These are phyloP conservation scores for Ramaria sp. DNA, from an alignment of 768 basidiomycete genomes.

Conservation along the genomic window DNA sequence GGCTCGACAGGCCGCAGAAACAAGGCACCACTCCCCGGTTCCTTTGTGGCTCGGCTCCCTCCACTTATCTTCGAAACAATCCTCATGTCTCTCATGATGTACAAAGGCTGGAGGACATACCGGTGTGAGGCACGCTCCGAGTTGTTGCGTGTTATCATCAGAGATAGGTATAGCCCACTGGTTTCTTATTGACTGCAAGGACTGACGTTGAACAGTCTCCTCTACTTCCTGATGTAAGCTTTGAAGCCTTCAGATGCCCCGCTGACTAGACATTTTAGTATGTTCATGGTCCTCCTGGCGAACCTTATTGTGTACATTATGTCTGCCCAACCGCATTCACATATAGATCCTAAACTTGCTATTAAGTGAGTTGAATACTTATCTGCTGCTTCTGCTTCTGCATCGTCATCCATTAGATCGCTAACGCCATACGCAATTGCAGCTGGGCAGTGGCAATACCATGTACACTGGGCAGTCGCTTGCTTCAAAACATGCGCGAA, in stretches of 20 bases:
- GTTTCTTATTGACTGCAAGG: neutral
- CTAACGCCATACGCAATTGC: too few species aligned
- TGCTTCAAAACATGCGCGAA: conserved; percentile 37
- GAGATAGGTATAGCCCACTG: neutral
- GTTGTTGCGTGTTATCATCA: neutral
- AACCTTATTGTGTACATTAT: neutral
- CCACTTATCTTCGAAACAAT: too few species aligned
- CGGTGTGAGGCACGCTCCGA: neutral
- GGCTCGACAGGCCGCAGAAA: too few species aligned
- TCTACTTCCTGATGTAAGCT: neutral
- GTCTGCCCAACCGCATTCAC: neutral
- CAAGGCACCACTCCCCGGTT: too few species aligned
- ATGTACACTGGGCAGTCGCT: conserved; percentile 43
- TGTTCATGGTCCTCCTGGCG: neutral
- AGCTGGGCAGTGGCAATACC: conserved; percentile 39
- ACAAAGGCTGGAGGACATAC: too few species aligned
- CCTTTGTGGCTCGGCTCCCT: too few species aligned
- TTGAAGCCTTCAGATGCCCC: neutral
- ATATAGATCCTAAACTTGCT: neutral
- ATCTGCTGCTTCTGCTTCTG: neutral
- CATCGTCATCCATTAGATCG: neutral
- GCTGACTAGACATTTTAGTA: too few species aligned
- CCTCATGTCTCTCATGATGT: conserved; percentile 30
- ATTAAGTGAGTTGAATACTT: neutral
- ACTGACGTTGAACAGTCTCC: neutral